These are phyloP conservation scores for Glycine soja DNA, from an alignment of 306 rosid species.

Conservation along the genomic window DNA sequence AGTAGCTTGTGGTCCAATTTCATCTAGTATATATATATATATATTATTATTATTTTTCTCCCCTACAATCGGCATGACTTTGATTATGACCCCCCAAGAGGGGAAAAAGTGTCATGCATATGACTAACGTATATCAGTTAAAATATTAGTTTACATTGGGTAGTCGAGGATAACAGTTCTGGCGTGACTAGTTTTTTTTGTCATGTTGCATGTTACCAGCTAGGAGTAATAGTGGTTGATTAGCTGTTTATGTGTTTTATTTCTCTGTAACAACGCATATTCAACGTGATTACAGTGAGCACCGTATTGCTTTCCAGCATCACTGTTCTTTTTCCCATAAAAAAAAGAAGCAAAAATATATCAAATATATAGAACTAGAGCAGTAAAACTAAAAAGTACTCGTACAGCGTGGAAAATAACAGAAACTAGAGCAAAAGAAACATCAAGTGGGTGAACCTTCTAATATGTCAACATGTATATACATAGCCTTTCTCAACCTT, in stretches of 20 bases:
- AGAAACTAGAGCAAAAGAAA: slow-evolving; percentile 2
- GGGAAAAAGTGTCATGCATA: slow-evolving; percentile 26
- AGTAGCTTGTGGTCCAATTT: slow-evolving; percentile 34
- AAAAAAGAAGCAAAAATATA: neutral
- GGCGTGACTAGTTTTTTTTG: slow-evolving; percentile 38
- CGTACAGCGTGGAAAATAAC: slow-evolving; percentile 22
- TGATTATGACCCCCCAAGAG: neutral
- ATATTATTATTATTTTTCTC: neutral
- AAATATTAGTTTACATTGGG: slow-evolving; percentile 17
- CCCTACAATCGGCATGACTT: slow-evolving; percentile 26
- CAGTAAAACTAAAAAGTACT: slow-evolving; percentile 19
- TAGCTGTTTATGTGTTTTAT: slow-evolving; percentile 24
- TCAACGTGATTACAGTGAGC: slow-evolving; percentile 28
- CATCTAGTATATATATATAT: neutral
- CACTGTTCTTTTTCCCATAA: neutral
- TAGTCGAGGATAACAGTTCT: slow-evolving; percentile 36
- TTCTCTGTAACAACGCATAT: slow-evolving; percentile 32
- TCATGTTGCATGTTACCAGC: slow-evolving; percentile 20
- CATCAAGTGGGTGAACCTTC: slow-evolving; percentile 26
- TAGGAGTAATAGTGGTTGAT: neutral
- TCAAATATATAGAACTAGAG: neutral
- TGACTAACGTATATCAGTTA: slow-evolving; percentile 19
- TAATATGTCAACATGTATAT: neutral
- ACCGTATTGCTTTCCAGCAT: neutral
- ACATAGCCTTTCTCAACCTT: neutral